Conservation (phyloP, 495 filamentous ascomycete genomes). For the Daldinia decipiens region DNA sequence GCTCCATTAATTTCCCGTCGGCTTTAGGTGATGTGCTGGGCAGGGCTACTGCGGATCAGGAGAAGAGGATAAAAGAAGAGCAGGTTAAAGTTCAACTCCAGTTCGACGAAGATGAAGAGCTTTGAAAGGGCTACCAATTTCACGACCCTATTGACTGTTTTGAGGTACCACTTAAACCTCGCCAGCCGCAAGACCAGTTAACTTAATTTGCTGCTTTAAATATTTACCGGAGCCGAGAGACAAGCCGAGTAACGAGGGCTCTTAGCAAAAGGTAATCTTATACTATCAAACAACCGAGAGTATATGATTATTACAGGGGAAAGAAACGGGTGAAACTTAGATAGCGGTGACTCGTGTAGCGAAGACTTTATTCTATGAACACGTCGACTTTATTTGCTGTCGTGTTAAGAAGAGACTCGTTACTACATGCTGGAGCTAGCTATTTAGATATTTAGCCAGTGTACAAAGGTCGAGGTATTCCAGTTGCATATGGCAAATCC, state of each 20-base stretch:
- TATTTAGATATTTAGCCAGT: neutral
- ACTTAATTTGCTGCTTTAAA: neutral
- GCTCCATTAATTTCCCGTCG: conserved; percentile 57
- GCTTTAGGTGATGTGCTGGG: conserved; percentile 59
- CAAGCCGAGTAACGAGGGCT: neutral
- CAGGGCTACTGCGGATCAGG: conserved; percentile 55
- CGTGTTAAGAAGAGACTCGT: neutral
- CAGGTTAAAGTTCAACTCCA: conserved; percentile 31
- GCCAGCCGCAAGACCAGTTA: neutral
- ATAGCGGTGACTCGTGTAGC: neutral
- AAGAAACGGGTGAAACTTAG: neutral
- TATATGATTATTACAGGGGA: neutral
- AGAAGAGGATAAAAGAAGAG: conserved; percentile 49
- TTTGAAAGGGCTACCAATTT: conserved; percentile 38
- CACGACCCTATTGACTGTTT: neutral
- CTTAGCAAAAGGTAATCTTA: neutral
- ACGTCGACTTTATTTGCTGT: neutral
- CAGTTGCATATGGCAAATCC: neutral
- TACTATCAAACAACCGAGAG: neutral
- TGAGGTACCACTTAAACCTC: neutral
- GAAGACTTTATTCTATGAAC: conserved; percentile 11
- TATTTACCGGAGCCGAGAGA: conserved; percentile 1
- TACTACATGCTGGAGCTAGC: conserved; percentile 4
- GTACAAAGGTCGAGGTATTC: conserved; percentile 2
- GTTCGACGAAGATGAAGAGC: conserved; percentile 57